phyloP scores from a whole-genome alignment of 2,329 filamentous ascomycete species.

The Lecanosticta acicola region DNA sequence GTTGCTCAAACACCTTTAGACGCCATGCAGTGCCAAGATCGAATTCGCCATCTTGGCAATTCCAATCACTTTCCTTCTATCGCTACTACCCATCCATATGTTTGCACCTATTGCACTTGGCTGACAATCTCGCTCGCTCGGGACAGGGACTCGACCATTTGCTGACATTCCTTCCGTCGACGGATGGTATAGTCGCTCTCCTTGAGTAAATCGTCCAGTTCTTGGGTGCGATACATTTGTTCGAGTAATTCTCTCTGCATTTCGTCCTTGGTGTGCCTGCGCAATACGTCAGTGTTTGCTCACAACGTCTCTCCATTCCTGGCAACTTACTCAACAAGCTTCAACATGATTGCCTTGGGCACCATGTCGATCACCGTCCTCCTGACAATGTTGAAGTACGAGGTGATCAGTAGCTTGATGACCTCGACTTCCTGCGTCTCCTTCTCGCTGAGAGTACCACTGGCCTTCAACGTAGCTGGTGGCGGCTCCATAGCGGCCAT shows the following conservation, averaged over 20 bases:
- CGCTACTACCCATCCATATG: neutral
- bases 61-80: neutral
- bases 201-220: conserved; percentile 90
- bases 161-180: conserved; percentile 93
- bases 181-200: conserved; percentile 96
- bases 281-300: neutral
- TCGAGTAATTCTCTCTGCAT: conserved; percentile 97
- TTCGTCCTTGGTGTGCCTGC: conserved; percentile 87
- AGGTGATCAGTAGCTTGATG: conserved; percentile 94
- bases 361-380: conserved; percentile 99
- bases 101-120: conserved; percentile 56
- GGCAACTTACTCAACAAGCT: conserved; percentile 75
- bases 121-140: conserved; percentile 90
- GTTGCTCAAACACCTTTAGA: neutral
- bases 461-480: conserved; percentile 87
- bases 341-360: conserved; percentile 98
- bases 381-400: conserved; percentile 97
- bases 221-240: conserved; percentile 90
- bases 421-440: conserved; percentile 96
- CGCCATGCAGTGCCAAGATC: neutral
- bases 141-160: conserved; percentile 92
- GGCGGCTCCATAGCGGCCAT: conserved; percentile 99
- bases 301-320: neutral
- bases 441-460: conserved; percentile 85
- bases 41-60: neutral